Evolutionary conservation across 2,329 filamentous ascomycete genomes (phyloP).

Genomic region (Exophiala mesophila): DNA sequence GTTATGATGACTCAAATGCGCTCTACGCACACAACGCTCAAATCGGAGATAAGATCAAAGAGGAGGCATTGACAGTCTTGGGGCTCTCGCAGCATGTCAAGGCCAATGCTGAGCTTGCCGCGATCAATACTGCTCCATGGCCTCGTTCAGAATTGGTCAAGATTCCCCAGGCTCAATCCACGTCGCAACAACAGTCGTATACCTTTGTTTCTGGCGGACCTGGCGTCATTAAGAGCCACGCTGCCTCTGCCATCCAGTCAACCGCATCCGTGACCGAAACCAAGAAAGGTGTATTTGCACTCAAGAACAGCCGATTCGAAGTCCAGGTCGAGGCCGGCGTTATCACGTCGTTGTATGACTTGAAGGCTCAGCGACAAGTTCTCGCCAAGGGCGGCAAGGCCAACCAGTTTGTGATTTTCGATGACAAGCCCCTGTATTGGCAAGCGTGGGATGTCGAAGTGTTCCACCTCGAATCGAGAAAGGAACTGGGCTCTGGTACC

Average conservation of each 20-base stretch:
- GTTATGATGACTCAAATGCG: slow-evolving; percentile 91
- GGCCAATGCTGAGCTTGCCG: slow-evolving; percentile 49
- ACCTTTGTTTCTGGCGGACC: slow-evolving; percentile 45
- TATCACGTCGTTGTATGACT: slow-evolving; percentile 81
- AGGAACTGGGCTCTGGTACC: slow-evolving; percentile 64
- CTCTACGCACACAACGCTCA: slow-evolving; percentile 79
- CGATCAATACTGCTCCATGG: slow-evolving; percentile 86
- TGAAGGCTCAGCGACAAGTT: slow-evolving; percentile 67
- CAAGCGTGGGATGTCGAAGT: slow-evolving; percentile 98
- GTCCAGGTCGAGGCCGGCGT: slow-evolving; percentile 69
- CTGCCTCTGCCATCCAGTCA: slow-evolving; percentile 23
- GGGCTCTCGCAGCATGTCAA: slow-evolving; percentile 50
- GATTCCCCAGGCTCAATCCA: slow-evolving; percentile 42
- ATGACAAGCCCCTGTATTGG: slow-evolving; percentile 97
- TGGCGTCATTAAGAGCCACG: slow-evolving; percentile 38
- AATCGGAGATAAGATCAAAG: slow-evolving; percentile 66
- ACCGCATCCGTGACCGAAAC: slow-evolving; percentile 48
- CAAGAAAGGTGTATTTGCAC: slow-evolving; percentile 62
- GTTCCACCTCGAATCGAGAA: slow-evolving; percentile 81
- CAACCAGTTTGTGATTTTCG: slow-evolving; percentile 89
- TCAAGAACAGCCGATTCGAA: slow-evolving; percentile 72
- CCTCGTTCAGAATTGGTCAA: slow-evolving; percentile 67
- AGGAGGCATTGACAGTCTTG: slow-evolving; percentile 64
- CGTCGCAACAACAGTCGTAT: slow-evolving; percentile 31
- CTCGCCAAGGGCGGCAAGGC: slow-evolving; percentile 69